Percentiles rank a stretch among this genome's conserved stretches.
These are phyloP conservation scores for Extremus antarcticus DNA, from an alignment of 495 filamentous ascomycete genomes.

Conservation along the genomic window DNA sequence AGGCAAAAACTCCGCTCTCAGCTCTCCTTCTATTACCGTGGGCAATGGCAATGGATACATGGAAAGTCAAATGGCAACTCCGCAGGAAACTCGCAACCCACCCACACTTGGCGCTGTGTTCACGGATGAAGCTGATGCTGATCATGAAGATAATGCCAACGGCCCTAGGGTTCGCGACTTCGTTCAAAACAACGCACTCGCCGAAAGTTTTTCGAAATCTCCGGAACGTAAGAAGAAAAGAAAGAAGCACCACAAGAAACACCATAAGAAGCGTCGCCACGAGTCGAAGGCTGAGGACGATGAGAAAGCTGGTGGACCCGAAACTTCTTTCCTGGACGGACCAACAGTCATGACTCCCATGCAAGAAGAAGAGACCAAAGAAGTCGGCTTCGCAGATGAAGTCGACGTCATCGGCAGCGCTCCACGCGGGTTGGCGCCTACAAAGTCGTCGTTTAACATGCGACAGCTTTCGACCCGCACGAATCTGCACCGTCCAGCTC, in stretches of 20 bases:
- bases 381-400: slow-evolving; percentile 28
- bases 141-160: slow-evolving; percentile 29
- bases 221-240: slow-evolving; percentile 26
- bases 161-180: slow-evolving; percentile 36
- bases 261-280: slow-evolving; percentile 32
- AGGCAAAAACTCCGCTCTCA: slow-evolving; percentile 29
- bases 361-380: not conserved
- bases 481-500: slow-evolving; percentile 37
- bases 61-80: not conserved
- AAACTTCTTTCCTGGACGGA: slow-evolving; percentile 4
- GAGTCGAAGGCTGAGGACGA: slow-evolving; percentile 18
- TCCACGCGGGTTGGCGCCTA: not conserved
- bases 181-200: slow-evolving; percentile 16
- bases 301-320: slow-evolving; percentile 10
- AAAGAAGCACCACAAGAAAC: slow-evolving; percentile 34
- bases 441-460: slow-evolving; percentile 37
- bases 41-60: not conserved
- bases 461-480: slow-evolving; percentile 38
- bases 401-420: slow-evolving; percentile 3
- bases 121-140: slow-evolving; percentile 37
- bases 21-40: slow-evolving; percentile 31
- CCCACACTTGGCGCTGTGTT: slow-evolving; percentile 26
- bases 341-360: slow-evolving; percentile 7
- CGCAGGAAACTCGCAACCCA: slow-evolving; percentile 18
- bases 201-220: not conserved